phyloP scores from a whole-genome alignment of 2,329 filamentous ascomycete species.

The Chrysosporium queenslandicum region DNA sequence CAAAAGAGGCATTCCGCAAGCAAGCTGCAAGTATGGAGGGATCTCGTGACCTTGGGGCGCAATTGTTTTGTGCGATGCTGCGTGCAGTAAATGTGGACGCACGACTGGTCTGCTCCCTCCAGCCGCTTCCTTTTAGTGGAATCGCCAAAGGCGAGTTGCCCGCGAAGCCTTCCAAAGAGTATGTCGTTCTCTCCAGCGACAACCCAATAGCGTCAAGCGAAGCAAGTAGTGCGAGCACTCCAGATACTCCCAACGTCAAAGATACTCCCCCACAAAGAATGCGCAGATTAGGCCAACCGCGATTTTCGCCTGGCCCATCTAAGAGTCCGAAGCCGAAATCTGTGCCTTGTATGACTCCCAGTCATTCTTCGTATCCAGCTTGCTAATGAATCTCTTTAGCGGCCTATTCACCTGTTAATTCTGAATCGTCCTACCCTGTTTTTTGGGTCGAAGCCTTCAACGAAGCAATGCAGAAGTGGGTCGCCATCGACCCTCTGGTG shows the following conservation, averaged over 20 bases:
- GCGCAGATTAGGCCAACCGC: conserved; percentile 30
- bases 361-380: neutral
- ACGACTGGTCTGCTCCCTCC: conserved; percentile 80
- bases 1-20: conserved; percentile 61
- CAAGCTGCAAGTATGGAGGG: conserved; percentile 62
- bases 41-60: conserved; percentile 79
- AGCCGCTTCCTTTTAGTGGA: conserved; percentile 61
- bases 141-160: conserved; percentile 37
- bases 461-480: conserved; percentile 78
- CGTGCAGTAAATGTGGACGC: conserved; percentile 72
- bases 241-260: conserved; percentile 7
- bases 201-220: conserved; percentile 26
- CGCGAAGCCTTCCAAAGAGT: conserved; percentile 30
- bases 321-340: conserved; percentile 10
- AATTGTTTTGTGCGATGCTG: conserved; percentile 80
- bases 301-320: conserved; percentile 16
- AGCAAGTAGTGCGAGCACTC: conserved; percentile 14
- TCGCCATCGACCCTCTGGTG: conserved; percentile 74
- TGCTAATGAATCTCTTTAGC: neutral
- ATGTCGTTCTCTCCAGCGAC: conserved; percentile 32
- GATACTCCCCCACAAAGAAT: conserved; percentile 18
- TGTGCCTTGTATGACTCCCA: conserved; percentile 5
- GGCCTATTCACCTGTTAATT: neutral
- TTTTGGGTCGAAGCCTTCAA: conserved; percentile 96
- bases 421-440: conserved; percentile 63